A percentile compares a stretch with the other conserved stretches of the same genome.
These are phyloP conservation scores for Aspergillus novofumigatus DNA, from an alignment of 2,329 filamentous ascomycete species.

Conservation along the genomic window DNA sequence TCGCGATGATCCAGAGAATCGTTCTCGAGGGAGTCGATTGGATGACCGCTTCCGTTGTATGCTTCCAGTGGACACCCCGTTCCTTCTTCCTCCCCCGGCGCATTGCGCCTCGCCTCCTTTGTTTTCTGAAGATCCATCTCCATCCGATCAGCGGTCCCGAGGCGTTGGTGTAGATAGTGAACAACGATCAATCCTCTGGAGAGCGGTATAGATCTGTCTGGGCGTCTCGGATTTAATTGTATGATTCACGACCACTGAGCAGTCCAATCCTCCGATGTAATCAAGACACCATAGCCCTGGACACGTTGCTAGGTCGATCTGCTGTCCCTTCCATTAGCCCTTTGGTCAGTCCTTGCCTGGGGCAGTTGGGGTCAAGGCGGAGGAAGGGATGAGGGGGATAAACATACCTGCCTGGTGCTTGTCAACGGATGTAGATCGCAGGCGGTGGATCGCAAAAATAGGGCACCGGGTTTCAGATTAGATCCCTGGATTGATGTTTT, in stretches of 20 bases:
- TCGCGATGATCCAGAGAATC: constrained; percentile 31
- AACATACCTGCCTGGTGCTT: constrained; percentile 16
- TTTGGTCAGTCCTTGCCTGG: constrained; percentile 20
- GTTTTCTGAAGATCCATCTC: constrained; percentile 40
- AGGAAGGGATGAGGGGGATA: constrained; percentile 12
- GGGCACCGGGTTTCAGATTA: constrained; percentile 2
- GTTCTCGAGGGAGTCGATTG: constrained; percentile 34
- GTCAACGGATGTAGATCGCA: constrained; percentile 13
- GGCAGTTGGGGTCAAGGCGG: constrained; percentile 10
- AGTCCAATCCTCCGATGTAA: constrained; percentile 15
- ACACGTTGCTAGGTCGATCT: constrained; percentile 12
- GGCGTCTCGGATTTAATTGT: neutral
- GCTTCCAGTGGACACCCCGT: constrained; percentile 33
- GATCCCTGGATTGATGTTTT: constrained; percentile 6
- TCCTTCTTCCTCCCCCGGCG: constrained; percentile 32
- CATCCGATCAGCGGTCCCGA: constrained; percentile 10
- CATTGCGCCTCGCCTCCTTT: constrained; percentile 34
- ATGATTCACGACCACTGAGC: constrained; percentile 12
- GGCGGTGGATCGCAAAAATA: constrained; percentile 13
- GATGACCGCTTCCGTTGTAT: constrained; percentile 29
- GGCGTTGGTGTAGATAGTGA: neutral
- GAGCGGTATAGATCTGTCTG: constrained; percentile 1
- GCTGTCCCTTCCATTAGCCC: constrained; percentile 16
- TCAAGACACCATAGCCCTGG: constrained; percentile 20
- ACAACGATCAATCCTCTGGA: neutral